phyloP scores from a whole-genome alignment of 176 grass and related monocot species.

The Dendrocalamus sinicus region DNA sequence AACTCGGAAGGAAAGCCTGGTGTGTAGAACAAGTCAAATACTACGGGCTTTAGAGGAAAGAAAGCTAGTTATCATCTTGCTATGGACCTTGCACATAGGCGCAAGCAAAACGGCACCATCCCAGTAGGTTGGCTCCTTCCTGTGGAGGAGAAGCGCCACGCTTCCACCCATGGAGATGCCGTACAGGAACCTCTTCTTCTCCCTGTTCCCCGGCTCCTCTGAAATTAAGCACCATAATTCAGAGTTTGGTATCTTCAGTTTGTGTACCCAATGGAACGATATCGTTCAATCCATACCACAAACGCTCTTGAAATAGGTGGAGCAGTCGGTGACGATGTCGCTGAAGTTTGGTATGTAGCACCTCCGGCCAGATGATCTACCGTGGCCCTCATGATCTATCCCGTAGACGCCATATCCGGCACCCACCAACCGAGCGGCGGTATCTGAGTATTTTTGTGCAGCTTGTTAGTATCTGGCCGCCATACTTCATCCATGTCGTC shows the following conservation, averaged over 20 bases:
- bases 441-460: conserved; percentile 42
- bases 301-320: conserved; percentile 51
- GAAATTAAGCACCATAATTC: conserved; percentile 11
- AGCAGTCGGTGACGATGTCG: conserved; percentile 58
- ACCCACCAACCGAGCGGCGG: conserved; percentile 44
- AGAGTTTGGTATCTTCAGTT: neutral
- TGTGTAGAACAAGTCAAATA: too few species aligned
- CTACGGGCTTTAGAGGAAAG: too few species aligned
- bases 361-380: conserved; percentile 61
- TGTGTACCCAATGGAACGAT: neutral
- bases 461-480: neutral
- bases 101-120: conserved; percentile 63
- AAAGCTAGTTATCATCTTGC: too few species aligned
- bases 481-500: neutral
- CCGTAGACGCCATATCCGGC: conserved; percentile 67
- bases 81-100: conserved; percentile 77
- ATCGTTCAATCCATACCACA: conserved; percentile 47
- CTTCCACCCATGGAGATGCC: conserved; percentile 68
- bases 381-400: conserved; percentile 79
- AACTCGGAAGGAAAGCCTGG: neutral
- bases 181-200: conserved; percentile 60
- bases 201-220: conserved; percentile 62
- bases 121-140: conserved; percentile 58
- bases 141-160: conserved; percentile 57
- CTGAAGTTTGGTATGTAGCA: conserved; percentile 61